phyloP scores from a whole-genome alignment of 208 protist species.

The Trypanosoma lewisi region DNA sequence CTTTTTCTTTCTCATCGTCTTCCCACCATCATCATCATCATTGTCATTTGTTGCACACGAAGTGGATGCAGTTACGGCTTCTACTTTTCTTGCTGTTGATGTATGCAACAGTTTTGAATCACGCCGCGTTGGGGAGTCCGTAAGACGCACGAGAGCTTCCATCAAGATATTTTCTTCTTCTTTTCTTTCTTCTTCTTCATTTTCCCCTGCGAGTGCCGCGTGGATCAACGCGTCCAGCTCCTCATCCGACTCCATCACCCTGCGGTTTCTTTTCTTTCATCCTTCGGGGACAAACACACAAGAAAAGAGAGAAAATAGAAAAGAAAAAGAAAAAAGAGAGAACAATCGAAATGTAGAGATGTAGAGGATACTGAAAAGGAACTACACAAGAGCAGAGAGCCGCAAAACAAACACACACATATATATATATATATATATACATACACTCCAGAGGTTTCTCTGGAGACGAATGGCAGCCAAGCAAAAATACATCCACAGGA shows the following conservation, averaged over 20 bases:
- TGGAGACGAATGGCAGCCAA: no score
- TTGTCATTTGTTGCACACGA: no score
- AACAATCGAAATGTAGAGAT: background rate
- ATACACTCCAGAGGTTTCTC: background rate
- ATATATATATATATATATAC: slow-evolving; percentile 13
- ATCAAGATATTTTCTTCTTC: slow-evolving; percentile 6
- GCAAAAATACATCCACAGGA: slow-evolving; percentile 5
- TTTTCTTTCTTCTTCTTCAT: background rate
- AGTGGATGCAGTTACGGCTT: no score
- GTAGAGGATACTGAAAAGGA: background rate
- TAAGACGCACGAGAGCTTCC: slow-evolving; percentile 2
- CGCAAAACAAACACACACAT: background rate
- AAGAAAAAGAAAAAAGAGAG: slow-evolving; percentile 2
- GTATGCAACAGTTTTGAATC: background rate
- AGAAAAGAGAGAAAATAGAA: background rate
- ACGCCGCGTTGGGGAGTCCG: background rate
- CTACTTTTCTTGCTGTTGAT: background rate
- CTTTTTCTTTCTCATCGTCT: no score
- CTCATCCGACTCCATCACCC: slow-evolving; percentile 25
- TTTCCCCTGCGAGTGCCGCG: slow-evolving; percentile 7
- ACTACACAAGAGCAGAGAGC: background rate
- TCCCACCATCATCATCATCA: no score
- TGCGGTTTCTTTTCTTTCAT: background rate
- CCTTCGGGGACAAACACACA: slow-evolving; percentile 3
- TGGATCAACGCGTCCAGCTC: slow-evolving; percentile 15